These are phyloP conservation scores for Schizosaccharomyces versatilis DNA, from an alignment of 1,139 yeast genomes.

Conservation along the genomic window DNA sequence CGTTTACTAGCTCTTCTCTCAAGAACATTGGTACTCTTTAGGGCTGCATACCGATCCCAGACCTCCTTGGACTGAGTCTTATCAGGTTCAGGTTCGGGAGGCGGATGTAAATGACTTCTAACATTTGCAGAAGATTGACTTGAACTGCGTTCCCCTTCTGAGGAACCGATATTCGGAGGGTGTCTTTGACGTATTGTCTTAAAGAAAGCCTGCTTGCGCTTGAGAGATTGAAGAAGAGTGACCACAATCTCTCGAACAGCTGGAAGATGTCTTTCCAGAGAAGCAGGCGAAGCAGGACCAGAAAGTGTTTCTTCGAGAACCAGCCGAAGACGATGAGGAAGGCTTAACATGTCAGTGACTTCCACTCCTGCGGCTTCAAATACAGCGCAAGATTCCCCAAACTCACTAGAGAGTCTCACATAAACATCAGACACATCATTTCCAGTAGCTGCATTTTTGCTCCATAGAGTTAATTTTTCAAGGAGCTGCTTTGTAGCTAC, in stretches of 20 bases:
- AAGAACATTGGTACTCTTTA: conserved; percentile 59
- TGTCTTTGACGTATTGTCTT: conserved; percentile 15
- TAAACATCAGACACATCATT: conserved; percentile 76
- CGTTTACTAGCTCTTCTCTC: conserved; percentile 83
- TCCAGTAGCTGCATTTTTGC: conserved; percentile 54
- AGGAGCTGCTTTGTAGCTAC: conserved; percentile 76
- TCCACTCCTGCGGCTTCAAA: conserved; percentile 48
- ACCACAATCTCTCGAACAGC: conserved; percentile 73
- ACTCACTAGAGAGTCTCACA: conserved; percentile 83
- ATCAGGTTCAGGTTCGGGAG: too few species aligned
- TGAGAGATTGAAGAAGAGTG: conserved; percentile 53
- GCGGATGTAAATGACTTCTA: too few species aligned
- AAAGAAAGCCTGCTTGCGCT: conserved; percentile 40
- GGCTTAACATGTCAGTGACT: conserved; percentile 51
- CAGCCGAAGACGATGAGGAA: conserved; percentile 46
- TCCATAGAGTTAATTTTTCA: conserved; percentile 80
- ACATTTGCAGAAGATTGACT: too few species aligned
- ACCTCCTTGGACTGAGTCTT: too few species aligned
- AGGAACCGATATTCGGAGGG: background rate
- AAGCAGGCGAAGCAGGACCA: conserved; percentile 67
- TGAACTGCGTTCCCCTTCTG: too few species aligned
- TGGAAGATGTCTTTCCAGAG: conserved; percentile 62
- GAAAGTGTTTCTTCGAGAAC: conserved; percentile 74
- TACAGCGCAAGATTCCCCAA: conserved; percentile 62
- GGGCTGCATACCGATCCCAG: conserved; percentile 23